These are phyloP conservation scores for Ceratobasidium papillatum DNA, from an alignment of 1,284 basidiomycete genomes.

Conservation along the genomic window DNA sequence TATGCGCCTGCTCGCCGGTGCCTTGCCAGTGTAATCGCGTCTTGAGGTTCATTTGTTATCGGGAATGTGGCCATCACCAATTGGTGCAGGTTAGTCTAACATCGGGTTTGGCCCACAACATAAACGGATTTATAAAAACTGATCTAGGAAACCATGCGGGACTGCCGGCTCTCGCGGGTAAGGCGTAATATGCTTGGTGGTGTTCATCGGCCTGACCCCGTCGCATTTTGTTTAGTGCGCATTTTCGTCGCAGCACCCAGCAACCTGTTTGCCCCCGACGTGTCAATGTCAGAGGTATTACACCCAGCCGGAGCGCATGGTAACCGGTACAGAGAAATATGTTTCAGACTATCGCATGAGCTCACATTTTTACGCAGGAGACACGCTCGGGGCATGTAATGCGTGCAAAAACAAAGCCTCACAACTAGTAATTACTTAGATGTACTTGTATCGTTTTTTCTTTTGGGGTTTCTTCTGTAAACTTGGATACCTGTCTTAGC, in stretches of 20 bases:
- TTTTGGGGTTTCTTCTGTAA: neutral
- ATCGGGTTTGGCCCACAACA: no score
- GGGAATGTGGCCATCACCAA: conserved; percentile 35
- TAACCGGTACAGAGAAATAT: neutral
- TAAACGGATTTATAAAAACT: no score
- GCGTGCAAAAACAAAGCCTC: conserved; percentile 25
- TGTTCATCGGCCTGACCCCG: neutral
- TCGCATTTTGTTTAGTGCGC: conserved; percentile 24
- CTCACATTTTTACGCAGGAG: neutral
- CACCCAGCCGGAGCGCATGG: conserved; percentile 24
- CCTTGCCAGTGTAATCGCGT: conserved; percentile 30
- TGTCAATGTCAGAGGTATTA: conserved; percentile 34
- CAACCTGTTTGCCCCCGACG: conserved; percentile 13
- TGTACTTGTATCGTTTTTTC: conserved; percentile 6
- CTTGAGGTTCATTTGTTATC: conserved; percentile 32
- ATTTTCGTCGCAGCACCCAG: conserved; percentile 25
- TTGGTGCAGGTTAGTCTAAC: no score
- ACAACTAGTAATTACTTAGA: conserved; percentile 26
- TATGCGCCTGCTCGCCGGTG: neutral
- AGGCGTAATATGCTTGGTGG: conserved; percentile 11
- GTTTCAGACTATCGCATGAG: conserved; percentile 1
- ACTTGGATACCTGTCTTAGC: neutral
- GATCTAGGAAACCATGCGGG: conserved; percentile 23
- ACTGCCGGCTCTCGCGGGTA: conserved; percentile 6
- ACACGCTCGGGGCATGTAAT: conserved; percentile 20